phyloP scores from a whole-genome alignment of 1,284 basidiomycete genomes.

The Irpex lacteus region DNA sequence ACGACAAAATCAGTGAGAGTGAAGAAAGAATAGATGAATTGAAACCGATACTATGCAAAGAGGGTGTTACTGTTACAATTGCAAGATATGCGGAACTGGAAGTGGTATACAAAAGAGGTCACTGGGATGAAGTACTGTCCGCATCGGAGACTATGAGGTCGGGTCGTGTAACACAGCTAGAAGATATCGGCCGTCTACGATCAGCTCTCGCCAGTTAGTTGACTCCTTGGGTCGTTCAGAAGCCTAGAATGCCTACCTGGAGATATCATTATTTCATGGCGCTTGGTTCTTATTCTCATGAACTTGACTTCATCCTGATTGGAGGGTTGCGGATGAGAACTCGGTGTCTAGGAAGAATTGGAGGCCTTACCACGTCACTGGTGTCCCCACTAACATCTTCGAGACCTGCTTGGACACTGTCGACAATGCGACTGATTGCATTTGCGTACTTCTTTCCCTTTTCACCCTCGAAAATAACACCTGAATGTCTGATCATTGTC shows the following conservation, averaged over 20 bases:
- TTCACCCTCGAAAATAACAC: conserved; percentile 86
- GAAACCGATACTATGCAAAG: neutral
- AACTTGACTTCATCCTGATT: conserved; percentile 83
- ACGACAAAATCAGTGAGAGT: neutral
- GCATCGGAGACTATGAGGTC: conserved; percentile 17
- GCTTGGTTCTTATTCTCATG: conserved; percentile 86
- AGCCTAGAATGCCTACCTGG: conserved; percentile 61
- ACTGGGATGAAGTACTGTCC: neutral
- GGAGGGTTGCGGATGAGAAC: neutral
- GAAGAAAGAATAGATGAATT: neutral
- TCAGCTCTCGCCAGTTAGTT: conserved; percentile 5
- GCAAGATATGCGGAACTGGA: neutral
- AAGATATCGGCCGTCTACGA: conserved; percentile 75
- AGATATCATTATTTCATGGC: conserved; percentile 93
- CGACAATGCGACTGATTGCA: conserved; percentile 77
- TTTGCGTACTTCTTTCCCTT: conserved; percentile 78
- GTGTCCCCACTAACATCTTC: conserved; percentile 64
- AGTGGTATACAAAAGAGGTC: neutral
- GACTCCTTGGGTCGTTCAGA: neutral
- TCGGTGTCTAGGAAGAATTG: neutral
- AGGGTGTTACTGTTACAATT: neutral
- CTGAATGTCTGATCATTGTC: conserved; percentile 78
- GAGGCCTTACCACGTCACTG: conserved; percentile 43
- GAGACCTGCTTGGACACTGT: conserved; percentile 69
- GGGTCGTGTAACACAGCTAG: conserved; percentile 85